phyloP scores from a whole-genome alignment of 2,329 filamentous ascomycete genomes.

The Trichoderma brevicompactum region DNA sequence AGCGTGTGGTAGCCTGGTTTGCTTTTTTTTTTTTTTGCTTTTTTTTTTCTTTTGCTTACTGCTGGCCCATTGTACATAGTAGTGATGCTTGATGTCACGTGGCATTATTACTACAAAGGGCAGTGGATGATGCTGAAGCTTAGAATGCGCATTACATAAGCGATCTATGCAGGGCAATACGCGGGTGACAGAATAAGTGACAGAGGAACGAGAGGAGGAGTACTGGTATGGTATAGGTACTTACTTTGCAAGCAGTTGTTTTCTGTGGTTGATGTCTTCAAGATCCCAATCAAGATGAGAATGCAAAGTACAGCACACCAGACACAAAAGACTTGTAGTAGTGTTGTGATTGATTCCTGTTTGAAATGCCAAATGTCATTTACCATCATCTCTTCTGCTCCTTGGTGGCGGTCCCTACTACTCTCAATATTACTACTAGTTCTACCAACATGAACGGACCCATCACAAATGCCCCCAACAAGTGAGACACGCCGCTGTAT shows the following conservation, averaged over 20 bases:
- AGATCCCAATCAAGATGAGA: too few relatives aligned
- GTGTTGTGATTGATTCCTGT: too few relatives aligned
- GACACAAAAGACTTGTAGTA: too few relatives aligned
- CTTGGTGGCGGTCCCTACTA: too few relatives aligned
- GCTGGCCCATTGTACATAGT: too few relatives aligned
- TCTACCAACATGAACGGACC: too few relatives aligned
- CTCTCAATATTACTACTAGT: neutral
- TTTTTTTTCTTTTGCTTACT: neutral
- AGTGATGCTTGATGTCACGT: neutral
- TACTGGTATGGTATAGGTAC: neutral
- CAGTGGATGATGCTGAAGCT: neutral
- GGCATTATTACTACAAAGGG: neutral
- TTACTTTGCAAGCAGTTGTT: too few relatives aligned
- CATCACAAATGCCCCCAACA: too few relatives aligned
- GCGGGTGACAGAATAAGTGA: neutral
- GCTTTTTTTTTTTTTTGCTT: neutral
- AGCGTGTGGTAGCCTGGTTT: slow-evolving; percentile 18
- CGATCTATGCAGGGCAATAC: neutral
- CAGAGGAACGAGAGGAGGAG: neutral
- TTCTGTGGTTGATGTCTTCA: too few relatives aligned
- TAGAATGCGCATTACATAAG: slow-evolving; percentile 6
- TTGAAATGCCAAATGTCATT: too few relatives aligned
- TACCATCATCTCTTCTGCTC: too few relatives aligned
- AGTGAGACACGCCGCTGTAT: neutral
- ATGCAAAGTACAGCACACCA: too few relatives aligned